Base-by-base conservation (phyloP, 371 early-diverging fungal species). In the Lichtheimia ramosa region DNA sequence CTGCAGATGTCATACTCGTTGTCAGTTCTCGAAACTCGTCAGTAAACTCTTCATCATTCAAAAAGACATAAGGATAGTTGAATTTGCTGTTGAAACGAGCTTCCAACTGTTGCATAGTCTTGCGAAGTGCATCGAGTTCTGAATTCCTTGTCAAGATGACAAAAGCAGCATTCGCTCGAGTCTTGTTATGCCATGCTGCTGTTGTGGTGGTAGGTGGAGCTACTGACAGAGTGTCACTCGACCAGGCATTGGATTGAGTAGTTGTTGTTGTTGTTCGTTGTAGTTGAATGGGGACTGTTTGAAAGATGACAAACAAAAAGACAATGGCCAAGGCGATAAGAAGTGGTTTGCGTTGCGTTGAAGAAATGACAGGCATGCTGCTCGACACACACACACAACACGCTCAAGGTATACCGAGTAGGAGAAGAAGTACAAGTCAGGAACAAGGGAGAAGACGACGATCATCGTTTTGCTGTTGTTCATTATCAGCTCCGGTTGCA, bases 21-120 rank as follows among this genome's bases (percentile, higher is more conserved):
- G 86, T 82, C 55, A 61, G 39, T 41, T 71, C 65, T 65, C 88
- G 90, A 70, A 97, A 97, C 43, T 87, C 82, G 0, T 87, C 82
- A 0, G 87, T 85, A 63, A 96, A 97, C 3, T 87, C 84, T 21
- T 80, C 82, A 56, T 97, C 91, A 67, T 92, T 93, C 40, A 92
- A 59, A 62, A 91, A 90, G 15, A 97, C 91, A 74, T 94, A 97
- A 2, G 96, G 96, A 69, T 96, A 97, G 60, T 88, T 69, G 76
- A 82, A 93, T 20, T 82, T 74, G 50, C 71, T 73, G 64, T 97
- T 97, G 76, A 96, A 95, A 18, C 88, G 73, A 51, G 89, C 86
- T 66, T 96, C 95, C 34, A 96, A 78, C 70, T 89, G 85, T 15
- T 70, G 77, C 68, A 98, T 82, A 0, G 94, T 81, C 7, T 65